Conservation (phyloP, 331 rosid genomes). For the Pyrus hybrid region DNA sequence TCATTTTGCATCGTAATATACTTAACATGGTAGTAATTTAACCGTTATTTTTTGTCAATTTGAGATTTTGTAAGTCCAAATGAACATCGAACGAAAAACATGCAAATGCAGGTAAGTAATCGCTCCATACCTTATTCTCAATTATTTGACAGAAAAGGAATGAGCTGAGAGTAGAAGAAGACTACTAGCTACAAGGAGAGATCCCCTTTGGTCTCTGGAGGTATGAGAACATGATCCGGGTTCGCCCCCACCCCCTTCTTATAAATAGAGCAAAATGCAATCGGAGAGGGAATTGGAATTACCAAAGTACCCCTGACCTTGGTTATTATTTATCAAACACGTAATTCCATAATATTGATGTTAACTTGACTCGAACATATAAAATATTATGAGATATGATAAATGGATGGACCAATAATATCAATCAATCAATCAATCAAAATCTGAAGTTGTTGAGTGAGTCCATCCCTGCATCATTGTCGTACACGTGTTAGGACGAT, state of each 20-base stretch:
- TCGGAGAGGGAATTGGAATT: slow-evolving; percentile 11
- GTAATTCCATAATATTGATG: slow-evolving; percentile 13
- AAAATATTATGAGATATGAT: slow-evolving; percentile 6
- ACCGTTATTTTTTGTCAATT: no score
- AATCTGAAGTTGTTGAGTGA: neutral
- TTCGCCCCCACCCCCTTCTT: neutral
- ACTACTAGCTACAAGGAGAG: neutral
- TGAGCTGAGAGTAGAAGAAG: neutral
- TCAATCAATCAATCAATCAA: slow-evolving; percentile 9
- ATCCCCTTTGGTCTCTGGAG: neutral
- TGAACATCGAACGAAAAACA: neutral
- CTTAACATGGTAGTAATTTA: neutral
- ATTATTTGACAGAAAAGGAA: neutral
- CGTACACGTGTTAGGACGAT: slow-evolving; percentile 49
- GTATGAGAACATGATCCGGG: neutral
- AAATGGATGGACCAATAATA: neutral
- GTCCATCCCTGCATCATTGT: neutral
- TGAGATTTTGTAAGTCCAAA: neutral
- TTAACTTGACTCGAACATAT: neutral
- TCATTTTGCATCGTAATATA: neutral
- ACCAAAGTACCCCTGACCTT: slow-evolving; percentile 28
- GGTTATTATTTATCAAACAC: slow-evolving; percentile 2
- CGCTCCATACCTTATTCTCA: slow-evolving; percentile 3
- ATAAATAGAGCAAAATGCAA: slow-evolving; percentile 23
- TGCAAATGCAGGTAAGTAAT: neutral